These are phyloP conservation scores for Pycnococcus provasolii DNA, from an alignment of 139 green algal species.

Conservation along the genomic window DNA sequence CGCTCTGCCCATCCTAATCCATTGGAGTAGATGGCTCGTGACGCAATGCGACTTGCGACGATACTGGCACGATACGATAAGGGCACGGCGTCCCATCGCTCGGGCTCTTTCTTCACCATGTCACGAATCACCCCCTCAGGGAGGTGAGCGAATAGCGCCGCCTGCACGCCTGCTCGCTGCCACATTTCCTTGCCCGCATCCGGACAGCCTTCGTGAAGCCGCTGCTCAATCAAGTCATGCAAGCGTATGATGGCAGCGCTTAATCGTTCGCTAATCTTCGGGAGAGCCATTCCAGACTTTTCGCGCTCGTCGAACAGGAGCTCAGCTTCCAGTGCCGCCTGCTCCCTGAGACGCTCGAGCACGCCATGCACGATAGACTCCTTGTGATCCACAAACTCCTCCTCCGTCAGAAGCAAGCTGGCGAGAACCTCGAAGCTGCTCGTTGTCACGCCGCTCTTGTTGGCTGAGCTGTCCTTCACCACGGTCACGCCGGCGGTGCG, in stretches of 20 bases:
- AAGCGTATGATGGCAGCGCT: not conserved
- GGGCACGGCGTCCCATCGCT: not conserved
- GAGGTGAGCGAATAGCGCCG: not conserved
- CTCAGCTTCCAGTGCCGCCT: slow-evolving; percentile 1
- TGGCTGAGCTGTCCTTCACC: slow-evolving; percentile 11
- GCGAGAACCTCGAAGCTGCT: slow-evolving; percentile 6
- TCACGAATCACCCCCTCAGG: not conserved
- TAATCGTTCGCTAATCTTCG: not conserved
- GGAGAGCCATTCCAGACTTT: not conserved
- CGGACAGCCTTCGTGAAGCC: not conserved
- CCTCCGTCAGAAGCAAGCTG: slow-evolving; percentile 1
- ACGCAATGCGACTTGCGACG: too few species aligned
- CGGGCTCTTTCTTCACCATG: not conserved
- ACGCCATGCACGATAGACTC: slow-evolving; percentile 2
- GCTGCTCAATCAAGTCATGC: not conserved
- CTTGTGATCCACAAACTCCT: slow-evolving; percentile 6
- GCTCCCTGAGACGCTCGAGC: not conserved
- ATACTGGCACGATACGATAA: too few species aligned
- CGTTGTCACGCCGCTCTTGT: slow-evolving; percentile 11
- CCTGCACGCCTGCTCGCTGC: not conserved
- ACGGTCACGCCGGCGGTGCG: not conserved
- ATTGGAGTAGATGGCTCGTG: too few species aligned
- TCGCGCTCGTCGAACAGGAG: slow-evolving; percentile 8
- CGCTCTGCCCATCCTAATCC: too few species aligned
- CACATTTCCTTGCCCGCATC: not conserved